These are phyloP conservation scores for Krasilnikovozyma curviuscula DNA, from an alignment of 768 basidiomycete genomes.

Conservation along the genomic window DNA sequence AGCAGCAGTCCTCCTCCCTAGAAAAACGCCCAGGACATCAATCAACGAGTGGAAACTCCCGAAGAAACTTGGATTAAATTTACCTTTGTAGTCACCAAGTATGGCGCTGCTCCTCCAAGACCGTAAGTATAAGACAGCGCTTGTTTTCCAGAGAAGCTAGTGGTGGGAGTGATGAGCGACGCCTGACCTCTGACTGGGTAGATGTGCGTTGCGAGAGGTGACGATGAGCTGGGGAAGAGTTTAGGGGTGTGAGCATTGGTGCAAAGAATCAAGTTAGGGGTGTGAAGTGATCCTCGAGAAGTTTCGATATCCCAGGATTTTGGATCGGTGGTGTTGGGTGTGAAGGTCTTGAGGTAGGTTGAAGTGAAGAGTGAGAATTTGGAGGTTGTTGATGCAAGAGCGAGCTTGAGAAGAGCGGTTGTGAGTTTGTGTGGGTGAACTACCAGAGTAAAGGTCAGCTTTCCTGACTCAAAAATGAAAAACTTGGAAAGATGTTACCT, in stretches of 20 bases:
- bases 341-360: slow-evolving; percentile 2
- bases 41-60: too few species aligned
- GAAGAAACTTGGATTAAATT: too few species aligned
- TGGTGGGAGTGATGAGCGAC: slow-evolving; percentile 2
- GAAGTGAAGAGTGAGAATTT: slow-evolving; percentile 1
- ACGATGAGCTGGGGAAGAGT: slow-evolving; percentile 1
- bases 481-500: too few species aligned
- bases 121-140: slow-evolving; percentile 2
- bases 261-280: slow-evolving; percentile 1
- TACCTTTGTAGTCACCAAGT: not conserved
- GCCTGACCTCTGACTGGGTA: slow-evolving; percentile 10
- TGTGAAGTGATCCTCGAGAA: too few species aligned
- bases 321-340: not conserved
- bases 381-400: not conserved
- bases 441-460: too few species aligned
- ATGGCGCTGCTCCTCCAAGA: slow-evolving; percentile 2
- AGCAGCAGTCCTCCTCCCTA: too few species aligned
- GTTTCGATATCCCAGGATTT: slow-evolving; percentile 1
- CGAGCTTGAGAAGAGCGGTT: not conserved
- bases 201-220: not conserved
- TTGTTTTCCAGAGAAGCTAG: not conserved
- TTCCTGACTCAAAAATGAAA: too few species aligned
- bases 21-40: slow-evolving; percentile 2
- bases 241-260: slow-evolving; percentile 8
- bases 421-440: slow-evolving; percentile 13